Conservation (phyloP, 1,284 basidiomycete species). For the Ustilago vetiveriae region DNA sequence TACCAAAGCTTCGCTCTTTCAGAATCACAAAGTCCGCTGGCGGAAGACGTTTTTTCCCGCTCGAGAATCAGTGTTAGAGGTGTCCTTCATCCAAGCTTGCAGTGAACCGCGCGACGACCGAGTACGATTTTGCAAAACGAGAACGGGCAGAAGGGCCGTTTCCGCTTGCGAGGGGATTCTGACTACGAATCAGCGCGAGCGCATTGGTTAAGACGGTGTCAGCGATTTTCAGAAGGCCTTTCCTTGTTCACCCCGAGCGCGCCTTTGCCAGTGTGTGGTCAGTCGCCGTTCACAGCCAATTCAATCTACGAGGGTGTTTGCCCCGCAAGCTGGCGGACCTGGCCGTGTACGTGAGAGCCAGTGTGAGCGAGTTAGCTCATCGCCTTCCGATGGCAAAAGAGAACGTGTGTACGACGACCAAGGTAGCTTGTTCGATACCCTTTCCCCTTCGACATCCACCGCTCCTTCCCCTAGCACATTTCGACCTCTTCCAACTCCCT, state of each 20-base stretch:
- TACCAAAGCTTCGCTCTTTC: slow-evolving; percentile 23
- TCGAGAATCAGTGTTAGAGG: no score
- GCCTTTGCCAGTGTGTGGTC: neutral
- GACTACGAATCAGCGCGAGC: slow-evolving; percentile 21
- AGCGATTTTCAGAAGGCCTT: neutral
- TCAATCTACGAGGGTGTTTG: no score
- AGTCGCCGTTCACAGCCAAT: no score
- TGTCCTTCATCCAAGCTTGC: no score
- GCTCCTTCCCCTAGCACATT: neutral
- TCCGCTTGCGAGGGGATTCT: neutral
- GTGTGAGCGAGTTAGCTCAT: slow-evolving; percentile 8
- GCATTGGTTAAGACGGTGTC: slow-evolving; percentile 26
- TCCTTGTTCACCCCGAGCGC: neutral
- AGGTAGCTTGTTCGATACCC: neutral
- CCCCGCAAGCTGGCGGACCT: slow-evolving; percentile 38
- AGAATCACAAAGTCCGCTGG: neutral
- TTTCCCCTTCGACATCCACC: neutral
- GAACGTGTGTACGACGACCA: neutral
- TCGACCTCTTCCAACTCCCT: neutral
- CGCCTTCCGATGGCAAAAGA: slow-evolving; percentile 1
- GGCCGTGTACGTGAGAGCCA: no score
- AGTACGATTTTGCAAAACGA: no score
- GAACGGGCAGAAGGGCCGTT: neutral
- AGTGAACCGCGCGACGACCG: no score
- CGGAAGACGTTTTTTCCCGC: slow-evolving; percentile 32